Conservation (phyloP, 2,329 filamentous ascomycete genomes). For the Phialophora tarda region DNA sequence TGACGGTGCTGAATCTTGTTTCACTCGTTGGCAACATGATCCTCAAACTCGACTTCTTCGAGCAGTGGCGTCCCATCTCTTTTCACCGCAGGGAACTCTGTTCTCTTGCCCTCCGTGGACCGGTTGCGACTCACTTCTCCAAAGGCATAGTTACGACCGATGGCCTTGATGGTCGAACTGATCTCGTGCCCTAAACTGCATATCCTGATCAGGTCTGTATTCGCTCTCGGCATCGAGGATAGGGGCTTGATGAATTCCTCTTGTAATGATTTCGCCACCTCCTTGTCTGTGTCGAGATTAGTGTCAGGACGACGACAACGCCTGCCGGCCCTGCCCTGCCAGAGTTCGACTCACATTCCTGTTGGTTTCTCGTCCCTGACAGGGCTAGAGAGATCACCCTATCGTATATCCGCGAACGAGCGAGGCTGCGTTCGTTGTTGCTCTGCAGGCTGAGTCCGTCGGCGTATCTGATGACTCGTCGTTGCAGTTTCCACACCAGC, state of each 20-base stretch:
- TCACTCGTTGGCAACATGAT: not conserved
- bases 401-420: slow-evolving; percentile 1
- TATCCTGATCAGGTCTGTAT: not conserved
- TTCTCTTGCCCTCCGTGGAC: not conserved
- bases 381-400: not conserved
- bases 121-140: not conserved
- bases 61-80: not conserved
- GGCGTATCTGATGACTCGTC: not conserved
- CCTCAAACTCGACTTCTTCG: slow-evolving; percentile 2
- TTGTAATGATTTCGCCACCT: not conserved
- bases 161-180: not conserved
- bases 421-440: not conserved
- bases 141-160: not conserved
- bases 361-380: slow-evolving; percentile 1
- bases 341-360: not conserved
- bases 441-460: not conserved
- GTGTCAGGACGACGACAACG: not conserved
- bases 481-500: not conserved
- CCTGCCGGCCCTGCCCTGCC: not conserved
- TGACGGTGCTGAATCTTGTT: not conserved
- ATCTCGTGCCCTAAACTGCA: not conserved
- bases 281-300: not conserved
- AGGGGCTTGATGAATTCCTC: not conserved
- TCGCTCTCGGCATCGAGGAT: not conserved
- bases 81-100: not conserved